Percentiles rank a stretch among this genome's conserved stretches.
These are phyloP conservation scores for Pelargonium citronellum DNA, from an alignment of 441 rosid species.

Conservation along the genomic window DNA sequence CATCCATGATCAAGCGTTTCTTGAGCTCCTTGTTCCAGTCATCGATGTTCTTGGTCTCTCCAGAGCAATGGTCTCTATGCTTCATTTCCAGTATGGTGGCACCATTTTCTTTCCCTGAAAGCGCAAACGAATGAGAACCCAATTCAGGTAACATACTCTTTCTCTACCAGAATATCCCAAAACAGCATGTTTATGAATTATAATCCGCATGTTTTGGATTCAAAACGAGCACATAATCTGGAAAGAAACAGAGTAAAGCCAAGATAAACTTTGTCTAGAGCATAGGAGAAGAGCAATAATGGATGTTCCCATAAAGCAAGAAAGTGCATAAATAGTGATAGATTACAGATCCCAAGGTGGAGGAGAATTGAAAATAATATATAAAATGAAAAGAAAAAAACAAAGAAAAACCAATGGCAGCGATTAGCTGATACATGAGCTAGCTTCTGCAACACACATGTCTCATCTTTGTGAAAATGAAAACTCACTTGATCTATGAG, in stretches of 20 bases:
- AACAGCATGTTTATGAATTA: not conserved
- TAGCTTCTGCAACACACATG: not conserved
- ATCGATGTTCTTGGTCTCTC: slow-evolving; percentile 18
- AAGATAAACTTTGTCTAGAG: not conserved
- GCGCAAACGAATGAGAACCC: slow-evolving; percentile 14
- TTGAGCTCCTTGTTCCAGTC: slow-evolving; percentile 58
- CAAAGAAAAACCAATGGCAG: not conserved
- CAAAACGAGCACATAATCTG: too few relatives aligned
- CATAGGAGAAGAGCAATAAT: not conserved
- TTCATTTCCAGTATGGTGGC: slow-evolving; percentile 68
- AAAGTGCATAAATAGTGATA: not conserved
- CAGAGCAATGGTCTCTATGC: slow-evolving; percentile 54
- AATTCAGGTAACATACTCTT: not conserved
- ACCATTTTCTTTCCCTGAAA: slow-evolving; percentile 46
- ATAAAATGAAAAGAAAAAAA: not conserved
- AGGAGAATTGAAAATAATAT: not conserved
- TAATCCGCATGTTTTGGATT: too few relatives aligned
- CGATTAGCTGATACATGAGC: not conserved
- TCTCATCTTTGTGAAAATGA: not conserved
- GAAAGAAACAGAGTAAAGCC: too few relatives aligned
- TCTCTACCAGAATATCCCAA: too few relatives aligned
- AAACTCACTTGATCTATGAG: slow-evolving; percentile 60
- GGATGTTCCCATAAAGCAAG: slow-evolving; percentile 2
- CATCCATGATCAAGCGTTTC: slow-evolving; percentile 47
- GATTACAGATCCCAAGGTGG: slow-evolving; percentile 8